phyloP scores from a whole-genome alignment of 177 flowering plant species.

The Telopea speciosissima region DNA sequence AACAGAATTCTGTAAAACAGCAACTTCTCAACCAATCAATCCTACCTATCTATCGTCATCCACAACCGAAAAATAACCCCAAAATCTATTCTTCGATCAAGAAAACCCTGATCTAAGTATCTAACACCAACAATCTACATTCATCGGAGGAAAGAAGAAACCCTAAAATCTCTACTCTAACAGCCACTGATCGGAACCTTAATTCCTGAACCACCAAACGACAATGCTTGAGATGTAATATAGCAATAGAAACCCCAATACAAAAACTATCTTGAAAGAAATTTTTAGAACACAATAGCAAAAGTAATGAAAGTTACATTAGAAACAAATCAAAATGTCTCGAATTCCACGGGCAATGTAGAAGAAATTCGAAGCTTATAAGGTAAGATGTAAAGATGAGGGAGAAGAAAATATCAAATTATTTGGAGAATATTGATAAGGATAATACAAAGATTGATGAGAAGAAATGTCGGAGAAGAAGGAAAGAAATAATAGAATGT shows the following conservation, averaged over 20 bases:
- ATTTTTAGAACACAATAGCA: no score
- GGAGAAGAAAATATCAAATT: neutral
- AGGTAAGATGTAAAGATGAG: neutral
- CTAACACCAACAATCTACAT: slow-evolving; percentile 1
- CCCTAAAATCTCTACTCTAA: slow-evolving; percentile 10
- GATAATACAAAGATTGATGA: neutral
- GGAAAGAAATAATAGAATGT: no score
- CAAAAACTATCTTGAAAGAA: no score
- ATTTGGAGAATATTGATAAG: neutral
- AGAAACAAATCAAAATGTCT: slow-evolving; percentile 5
- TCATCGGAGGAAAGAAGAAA: neutral
- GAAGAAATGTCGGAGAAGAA: neutral
- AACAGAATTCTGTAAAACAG: neutral
- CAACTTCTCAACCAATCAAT: no score
- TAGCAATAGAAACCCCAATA: neutral
- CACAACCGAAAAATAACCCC: slow-evolving; percentile 1
- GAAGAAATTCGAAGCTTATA: neutral
- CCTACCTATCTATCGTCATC: neutral
- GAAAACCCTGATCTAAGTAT: neutral
- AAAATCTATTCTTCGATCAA: neutral
- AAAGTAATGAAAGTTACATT: neutral
- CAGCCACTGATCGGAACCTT: slow-evolving; percentile 8
- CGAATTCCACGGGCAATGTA: neutral
- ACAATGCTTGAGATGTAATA: neutral
- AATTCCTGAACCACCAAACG: neutral